Percentiles rank a stretch among this genome's conserved stretches.
Conservation (phyloP, 1,284 basidiomycete species). For the Anthracocystis setariae region DNA sequence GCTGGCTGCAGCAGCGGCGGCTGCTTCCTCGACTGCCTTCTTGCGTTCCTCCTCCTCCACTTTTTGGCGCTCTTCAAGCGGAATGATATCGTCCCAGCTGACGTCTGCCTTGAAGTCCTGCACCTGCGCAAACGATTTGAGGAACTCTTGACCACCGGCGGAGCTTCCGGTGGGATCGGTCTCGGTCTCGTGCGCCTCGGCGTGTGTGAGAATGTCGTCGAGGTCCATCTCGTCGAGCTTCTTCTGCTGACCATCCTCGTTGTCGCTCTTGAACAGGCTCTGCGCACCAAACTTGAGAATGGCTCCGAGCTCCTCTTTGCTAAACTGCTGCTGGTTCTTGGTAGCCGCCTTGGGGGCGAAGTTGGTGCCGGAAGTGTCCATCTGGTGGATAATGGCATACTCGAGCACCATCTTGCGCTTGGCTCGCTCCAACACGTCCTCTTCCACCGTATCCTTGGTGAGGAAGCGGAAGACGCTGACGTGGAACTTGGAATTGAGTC, state of each 20-base stretch:
- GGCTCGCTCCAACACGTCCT: constrained; percentile 95
- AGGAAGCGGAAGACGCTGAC: constrained; percentile 98
- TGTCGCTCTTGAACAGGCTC: constrained; percentile 99
- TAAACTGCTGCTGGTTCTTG: constrained; percentile 75
- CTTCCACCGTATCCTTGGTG: constrained; percentile 98
- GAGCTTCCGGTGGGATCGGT: constrained; percentile 77
- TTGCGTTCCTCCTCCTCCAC: constrained; percentile 73
- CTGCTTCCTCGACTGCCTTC: constrained; percentile 74
- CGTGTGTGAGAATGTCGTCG: constrained; percentile 95
- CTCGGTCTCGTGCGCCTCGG: constrained; percentile 96
- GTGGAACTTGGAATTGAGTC: constrained; percentile 93
- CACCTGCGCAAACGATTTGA: constrained; percentile 92
- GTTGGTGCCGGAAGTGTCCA: constrained; percentile 98
- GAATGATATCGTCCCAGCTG: constrained; percentile 97
- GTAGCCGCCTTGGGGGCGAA: constrained; percentile 76
- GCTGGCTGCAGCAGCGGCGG: constrained; percentile 70
- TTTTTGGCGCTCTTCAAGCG: constrained; percentile 86
- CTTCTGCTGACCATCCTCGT: constrained; percentile 83
- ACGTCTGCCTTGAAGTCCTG: constrained; percentile 97
- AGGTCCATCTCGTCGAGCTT: constrained; percentile 99
- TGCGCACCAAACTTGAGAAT: constrained; percentile 99
- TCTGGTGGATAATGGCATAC: constrained; percentile 99
- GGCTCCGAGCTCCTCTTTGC: constrained; percentile 97
- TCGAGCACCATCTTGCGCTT: constrained; percentile 99
- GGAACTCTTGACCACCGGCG: constrained; percentile 94